Base-by-base conservation (phyloP, 352 stramenopile genomes). In the Pseudoperonospora humuli region DNA sequence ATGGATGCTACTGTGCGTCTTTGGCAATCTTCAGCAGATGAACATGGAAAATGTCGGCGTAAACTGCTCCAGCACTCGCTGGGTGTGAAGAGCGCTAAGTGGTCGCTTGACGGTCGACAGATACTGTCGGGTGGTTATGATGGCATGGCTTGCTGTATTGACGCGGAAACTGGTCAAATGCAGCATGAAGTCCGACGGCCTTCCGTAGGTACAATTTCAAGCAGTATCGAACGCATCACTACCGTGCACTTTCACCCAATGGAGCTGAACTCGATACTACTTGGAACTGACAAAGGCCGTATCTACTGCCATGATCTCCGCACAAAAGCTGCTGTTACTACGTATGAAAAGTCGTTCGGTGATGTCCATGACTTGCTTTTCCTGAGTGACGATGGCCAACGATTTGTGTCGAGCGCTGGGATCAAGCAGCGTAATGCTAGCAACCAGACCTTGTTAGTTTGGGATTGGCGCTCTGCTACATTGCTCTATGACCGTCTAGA, bases 391-490 rank as follows among this genome's bases (percentile, higher is more conserved):
- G 20, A 50, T 6, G 57, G 48, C 5, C 23, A 62, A 23, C 43
- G 27, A 0, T 79, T 86, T 24, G 60, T 82, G n/a, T 82, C 74
- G 10, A 84, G 68, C 46, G 61, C 63, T 17, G 49, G 50, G 0
- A 25, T 82, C 8, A 50, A 48, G 14, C 50, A 61, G 7, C 57
- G 64, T 24, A 61, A 75, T 42, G 62, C 65, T 20, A 80, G 70
- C 49, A 70, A 84, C 44, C 68, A 78, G 45, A 84, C 74, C 25
- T 57, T 86, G 36, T 40, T 81, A 13, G 70, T 86, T 29, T 86
- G 74, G 74, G 74, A 86, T 37, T 66, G 65, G 11, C 57, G 61
- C 18, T 75, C 70, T 1, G 26, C 45, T 7, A 50, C 61, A 2
- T 46, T 82, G 26, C 54, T 86, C 19, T 66, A 56, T 9, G 68